Conservation (phyloP, 192 early-diverging fungal genomes). For the Coemansia sp. region DNA sequence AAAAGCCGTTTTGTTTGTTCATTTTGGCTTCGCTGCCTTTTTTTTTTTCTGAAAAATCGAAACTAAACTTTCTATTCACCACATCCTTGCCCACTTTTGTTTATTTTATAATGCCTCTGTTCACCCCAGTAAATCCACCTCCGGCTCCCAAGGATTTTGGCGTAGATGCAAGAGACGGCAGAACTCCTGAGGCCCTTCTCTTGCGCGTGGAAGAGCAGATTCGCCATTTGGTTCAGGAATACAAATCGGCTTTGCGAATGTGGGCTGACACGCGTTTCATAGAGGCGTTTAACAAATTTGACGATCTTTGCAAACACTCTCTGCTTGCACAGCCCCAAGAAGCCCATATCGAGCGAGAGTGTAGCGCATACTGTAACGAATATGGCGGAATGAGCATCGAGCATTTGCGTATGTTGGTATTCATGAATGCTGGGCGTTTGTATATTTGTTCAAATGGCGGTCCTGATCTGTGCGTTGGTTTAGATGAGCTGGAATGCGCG, state of each 20-base stretch:
- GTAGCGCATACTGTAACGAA: conserved; percentile 41
- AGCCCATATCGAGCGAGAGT: conserved; percentile 34
- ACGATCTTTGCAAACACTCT: conserved; percentile 7
- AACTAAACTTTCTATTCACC: too few relatives aligned
- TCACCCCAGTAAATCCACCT: conserved; percentile 34
- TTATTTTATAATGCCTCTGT: conserved; percentile 22
- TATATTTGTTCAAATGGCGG: conserved; percentile 2
- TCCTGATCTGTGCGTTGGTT: neutral
- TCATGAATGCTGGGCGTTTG: conserved; percentile 17
- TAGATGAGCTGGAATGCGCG: neutral
- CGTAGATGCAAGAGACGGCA: neutral
- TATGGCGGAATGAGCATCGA: conserved; percentile 36
- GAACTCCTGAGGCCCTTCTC: neutral
- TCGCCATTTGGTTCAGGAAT: conserved; percentile 22
- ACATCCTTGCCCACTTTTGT: too few relatives aligned
- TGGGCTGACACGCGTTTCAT: conserved; percentile 22
- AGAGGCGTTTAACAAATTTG: conserved; percentile 20
- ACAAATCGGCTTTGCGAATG: conserved; percentile 23
- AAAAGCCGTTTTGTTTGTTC: too few relatives aligned
- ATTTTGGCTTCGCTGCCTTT: too few relatives aligned
- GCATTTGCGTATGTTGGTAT: conserved; percentile 31
- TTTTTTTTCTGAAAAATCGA: too few relatives aligned
- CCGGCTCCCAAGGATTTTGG: neutral
- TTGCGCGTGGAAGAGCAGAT: conserved; percentile 39
- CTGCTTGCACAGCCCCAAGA: conserved; percentile 22